Conservation (phyloP, 768 basidiomycete species). For the Boletus bicolor region DNA sequence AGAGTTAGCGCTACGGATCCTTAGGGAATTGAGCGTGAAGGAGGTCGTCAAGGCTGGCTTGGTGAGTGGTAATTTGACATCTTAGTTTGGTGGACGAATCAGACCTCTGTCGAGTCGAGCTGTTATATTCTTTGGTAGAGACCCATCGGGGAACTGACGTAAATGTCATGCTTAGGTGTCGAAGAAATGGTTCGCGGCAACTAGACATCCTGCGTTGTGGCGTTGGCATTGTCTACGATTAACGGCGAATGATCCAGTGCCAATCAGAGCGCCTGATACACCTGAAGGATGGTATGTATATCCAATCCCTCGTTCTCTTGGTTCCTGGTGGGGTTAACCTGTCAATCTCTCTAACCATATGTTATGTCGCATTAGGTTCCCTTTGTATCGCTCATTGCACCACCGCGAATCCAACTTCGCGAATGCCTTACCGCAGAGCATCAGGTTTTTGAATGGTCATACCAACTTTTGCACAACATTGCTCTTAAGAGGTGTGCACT, state of each 20-base stretch:
- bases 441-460: slow-evolving; percentile 79
- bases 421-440: slow-evolving; percentile 67
- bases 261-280: slow-evolving; percentile 55
- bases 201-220: slow-evolving; percentile 72
- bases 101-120: not conserved
- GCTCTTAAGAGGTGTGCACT: slow-evolving; percentile 48
- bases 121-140: not conserved
- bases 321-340: not conserved
- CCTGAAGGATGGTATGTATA: slow-evolving; percentile 69
- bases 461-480: slow-evolving; percentile 87
- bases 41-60: slow-evolving; percentile 54
- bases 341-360: not conserved
- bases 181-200: slow-evolving; percentile 38
- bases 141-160: not conserved
- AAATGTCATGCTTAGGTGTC: slow-evolving; percentile 33
- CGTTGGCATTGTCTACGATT: slow-evolving; percentile 69
- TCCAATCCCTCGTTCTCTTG: not conserved
- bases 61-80: slow-evolving; percentile 21
- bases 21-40: slow-evolving; percentile 54
- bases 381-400: slow-evolving; percentile 76
- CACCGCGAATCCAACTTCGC: slow-evolving; percentile 85
- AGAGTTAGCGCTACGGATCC: slow-evolving; percentile 59
- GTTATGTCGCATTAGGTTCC: slow-evolving; percentile 39
- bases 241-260: slow-evolving; percentile 68
- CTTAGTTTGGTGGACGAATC: not conserved